Conservation (phyloP, 345 rosid genomes). For the Salix udensis region DNA sequence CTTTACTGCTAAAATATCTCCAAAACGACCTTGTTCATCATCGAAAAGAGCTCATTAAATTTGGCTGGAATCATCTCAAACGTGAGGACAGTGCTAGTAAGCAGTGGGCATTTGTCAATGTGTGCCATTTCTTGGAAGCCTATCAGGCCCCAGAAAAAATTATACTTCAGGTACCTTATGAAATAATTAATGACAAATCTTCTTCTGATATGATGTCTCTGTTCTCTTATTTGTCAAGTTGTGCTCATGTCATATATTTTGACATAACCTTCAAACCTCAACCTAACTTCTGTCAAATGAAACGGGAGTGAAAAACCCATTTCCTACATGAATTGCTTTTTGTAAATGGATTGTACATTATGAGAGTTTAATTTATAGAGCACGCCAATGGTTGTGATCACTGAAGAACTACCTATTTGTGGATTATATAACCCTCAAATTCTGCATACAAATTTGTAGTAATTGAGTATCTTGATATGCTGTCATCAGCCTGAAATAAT, state of each 20-base stretch:
- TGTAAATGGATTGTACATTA: not conserved
- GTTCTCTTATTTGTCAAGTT: not conserved
- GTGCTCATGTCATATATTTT: not conserved
- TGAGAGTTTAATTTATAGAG: not conserved
- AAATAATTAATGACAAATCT: not conserved
- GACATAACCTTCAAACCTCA: not conserved
- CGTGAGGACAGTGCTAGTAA: conserved; percentile 99
- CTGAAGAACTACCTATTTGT: not conserved
- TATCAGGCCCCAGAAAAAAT: conserved; percentile 99
- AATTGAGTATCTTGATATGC: not conserved
- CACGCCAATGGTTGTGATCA: not conserved
- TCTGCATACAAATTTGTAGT: not conserved
- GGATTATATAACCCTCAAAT: not conserved
- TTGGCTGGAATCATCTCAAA: conserved; percentile 99
- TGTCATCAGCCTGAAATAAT: not conserved
- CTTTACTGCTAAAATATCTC: conserved; percentile 91
- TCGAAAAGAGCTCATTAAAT: conserved; percentile 95
- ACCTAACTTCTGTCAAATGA: not conserved
- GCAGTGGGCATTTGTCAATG: conserved; percentile 99
- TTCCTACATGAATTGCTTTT: not conserved
- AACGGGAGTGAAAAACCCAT: not conserved
- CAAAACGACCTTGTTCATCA: conserved; percentile 94
- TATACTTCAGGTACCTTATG: conserved; percentile 75
- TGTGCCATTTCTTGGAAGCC: conserved; percentile 97
- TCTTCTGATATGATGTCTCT: not conserved